A percentile compares a stretch with the other conserved stretches of the same genome.
Conservation (phyloP, 2,329 filamentous ascomycete genomes). For the Chaetothyriales sp. region DNA sequence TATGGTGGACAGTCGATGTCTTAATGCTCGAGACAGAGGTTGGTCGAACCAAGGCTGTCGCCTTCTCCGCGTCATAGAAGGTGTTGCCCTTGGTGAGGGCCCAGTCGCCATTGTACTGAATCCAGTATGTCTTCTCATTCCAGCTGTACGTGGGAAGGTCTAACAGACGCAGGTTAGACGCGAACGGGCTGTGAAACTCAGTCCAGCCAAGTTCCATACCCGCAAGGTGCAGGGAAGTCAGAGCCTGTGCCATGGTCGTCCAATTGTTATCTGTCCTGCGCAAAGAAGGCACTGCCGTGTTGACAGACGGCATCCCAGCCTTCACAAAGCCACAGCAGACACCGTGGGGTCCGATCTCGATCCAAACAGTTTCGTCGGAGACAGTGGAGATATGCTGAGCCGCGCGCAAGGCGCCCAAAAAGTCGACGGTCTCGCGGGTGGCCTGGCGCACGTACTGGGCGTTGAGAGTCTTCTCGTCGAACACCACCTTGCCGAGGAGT, state of each 20-base stretch:
- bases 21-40: neutral
- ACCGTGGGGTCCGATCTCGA: conserved; percentile 60
- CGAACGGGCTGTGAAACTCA: conserved; percentile 54
- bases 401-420: conserved; percentile 46
- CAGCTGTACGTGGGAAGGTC: conserved; percentile 53
- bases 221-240: conserved; percentile 46
- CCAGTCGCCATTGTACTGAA: conserved; percentile 56
- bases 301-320: conserved; percentile 44
- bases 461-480: conserved; percentile 42
- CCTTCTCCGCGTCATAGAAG: conserved; percentile 9
- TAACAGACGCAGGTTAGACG: conserved; percentile 42
- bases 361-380: conserved; percentile 53
- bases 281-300: conserved; percentile 45
- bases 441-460: conserved; percentile 52
- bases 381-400: conserved; percentile 46
- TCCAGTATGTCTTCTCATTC: conserved; percentile 58
- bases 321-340: conserved; percentile 57
- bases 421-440: conserved; percentile 56
- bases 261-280: conserved; percentile 50
- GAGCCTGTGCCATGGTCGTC: conserved; percentile 47
- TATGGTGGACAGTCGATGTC: conserved; percentile 17
- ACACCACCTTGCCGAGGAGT: conserved; percentile 47
- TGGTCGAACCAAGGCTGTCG: neutral
- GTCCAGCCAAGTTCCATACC: conserved; percentile 57
- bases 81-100: conserved; percentile 6